Percentiles rank a stretch among this genome's conserved stretches.
phyloP scores from a whole-genome alignment of 2,329 filamentous ascomycete genomes.

The Clonostachys rosea region DNA sequence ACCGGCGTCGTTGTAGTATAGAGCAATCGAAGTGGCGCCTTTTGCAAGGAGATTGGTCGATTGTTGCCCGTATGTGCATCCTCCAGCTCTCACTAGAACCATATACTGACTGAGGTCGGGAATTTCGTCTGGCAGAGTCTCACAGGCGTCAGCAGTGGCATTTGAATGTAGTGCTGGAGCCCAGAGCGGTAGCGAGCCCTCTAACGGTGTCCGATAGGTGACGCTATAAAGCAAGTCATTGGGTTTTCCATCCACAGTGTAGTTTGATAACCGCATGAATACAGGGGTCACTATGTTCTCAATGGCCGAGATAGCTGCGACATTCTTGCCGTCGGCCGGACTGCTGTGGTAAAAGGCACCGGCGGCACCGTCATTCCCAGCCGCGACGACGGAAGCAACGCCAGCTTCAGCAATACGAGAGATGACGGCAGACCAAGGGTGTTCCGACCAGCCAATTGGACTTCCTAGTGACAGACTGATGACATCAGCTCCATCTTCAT shows the following conservation, averaged over 20 bases:
- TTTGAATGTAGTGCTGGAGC: constrained; percentile 42
- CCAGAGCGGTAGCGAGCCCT: constrained; percentile 37
- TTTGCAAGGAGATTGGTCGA: constrained; percentile 42
- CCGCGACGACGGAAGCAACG: constrained; percentile 9
- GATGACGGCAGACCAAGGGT: constrained; percentile 34
- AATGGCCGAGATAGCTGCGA: constrained; percentile 7
- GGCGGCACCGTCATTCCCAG: constrained; percentile 17
- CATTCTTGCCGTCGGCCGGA: constrained; percentile 6
- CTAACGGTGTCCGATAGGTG: background rate
- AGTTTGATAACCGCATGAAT: constrained; percentile 29
- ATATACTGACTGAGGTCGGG: constrained; percentile 53
- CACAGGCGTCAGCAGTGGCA: constrained; percentile 44
- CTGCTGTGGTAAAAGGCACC: constrained; percentile 7
- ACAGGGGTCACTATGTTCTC: constrained; percentile 21
- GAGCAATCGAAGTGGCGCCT: constrained; percentile 56
- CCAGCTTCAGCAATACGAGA: constrained; percentile 29
- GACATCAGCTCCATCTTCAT: constrained; percentile 36
- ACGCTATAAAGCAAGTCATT: constrained; percentile 23
- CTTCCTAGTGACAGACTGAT: constrained; percentile 15
- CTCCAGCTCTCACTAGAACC: constrained; percentile 55
- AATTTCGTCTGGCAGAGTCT: constrained; percentile 42
- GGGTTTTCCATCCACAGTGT: constrained; percentile 19
- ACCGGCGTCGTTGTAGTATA: constrained; percentile 42
- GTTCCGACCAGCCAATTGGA: constrained; percentile 17
- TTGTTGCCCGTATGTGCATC: constrained; percentile 51